Base-by-base conservation (phyloP, 768 basidiomycete species). In the Mrakia hoshinonis region DNA sequence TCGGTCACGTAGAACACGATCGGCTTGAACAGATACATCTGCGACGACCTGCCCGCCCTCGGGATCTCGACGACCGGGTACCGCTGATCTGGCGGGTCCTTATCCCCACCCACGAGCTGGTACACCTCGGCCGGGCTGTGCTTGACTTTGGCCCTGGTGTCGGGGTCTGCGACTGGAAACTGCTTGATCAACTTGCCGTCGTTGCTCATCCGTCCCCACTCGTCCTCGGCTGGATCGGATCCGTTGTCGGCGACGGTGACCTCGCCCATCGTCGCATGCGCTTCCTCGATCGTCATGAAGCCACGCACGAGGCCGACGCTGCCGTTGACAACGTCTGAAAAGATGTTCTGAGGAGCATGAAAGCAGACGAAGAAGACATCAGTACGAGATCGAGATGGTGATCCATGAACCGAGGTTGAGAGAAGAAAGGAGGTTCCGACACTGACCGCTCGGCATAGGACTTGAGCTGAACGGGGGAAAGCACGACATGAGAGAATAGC, bases 241-340 rank as follows among this genome's bases (percentile, higher is more conserved):
- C 46, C 62, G 62, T 64, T 46, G 39, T 43, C 24, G 29, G 62
- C 39, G 62, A 64, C 26, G 13, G 22, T 39, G 62, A 64, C n/a
- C 24, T 31, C 39, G 3, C 38, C 11, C 10, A 43, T 43, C 7
- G 43, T 43, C 43, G 26, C 38, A 26, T 43, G 22, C 22, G 62
- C 62, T 29, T 64, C 34, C 11, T 43, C n/a, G 29, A 64, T 13
- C 4, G 62, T 64, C 43, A 64, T 31, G 62, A 64, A 64, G 24
- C 29, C 24, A 11, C 13, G 38, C 12, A 64, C 62, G 62, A 64
- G 22, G 2, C 62, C 62, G 12, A 46, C 24, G 26, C 39, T n/a
- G 7, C 62, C 62, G 43, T 64, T 64, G 43, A 64, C 39, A 29
- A 64, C 22, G 22, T 38, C 46, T 11, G 46, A 36, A 24, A 64